Conservation (phyloP, 352 stramenopile species). For the Phytophthora colocasiae region DNA sequence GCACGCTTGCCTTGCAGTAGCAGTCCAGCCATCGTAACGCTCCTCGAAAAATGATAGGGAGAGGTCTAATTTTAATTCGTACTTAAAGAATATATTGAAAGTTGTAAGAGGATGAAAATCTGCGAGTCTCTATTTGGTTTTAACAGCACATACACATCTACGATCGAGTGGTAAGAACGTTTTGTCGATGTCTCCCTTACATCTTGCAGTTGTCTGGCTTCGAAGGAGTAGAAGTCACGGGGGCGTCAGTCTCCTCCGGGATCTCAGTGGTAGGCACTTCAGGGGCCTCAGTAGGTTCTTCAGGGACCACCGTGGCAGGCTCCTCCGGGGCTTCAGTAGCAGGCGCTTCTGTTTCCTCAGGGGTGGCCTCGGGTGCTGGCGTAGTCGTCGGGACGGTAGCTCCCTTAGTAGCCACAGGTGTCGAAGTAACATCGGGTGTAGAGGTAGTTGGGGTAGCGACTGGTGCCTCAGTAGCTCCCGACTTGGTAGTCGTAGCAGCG, state of each 20-base stretch:
- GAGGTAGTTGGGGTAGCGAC: not conserved
- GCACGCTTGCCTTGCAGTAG: constrained; percentile 72
- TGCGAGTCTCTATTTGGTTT: constrained; percentile 13
- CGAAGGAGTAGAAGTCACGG: not conserved
- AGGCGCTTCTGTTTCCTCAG: not conserved
- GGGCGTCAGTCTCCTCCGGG: not conserved
- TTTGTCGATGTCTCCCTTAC: not conserved
- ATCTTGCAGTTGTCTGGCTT: constrained; percentile 14
- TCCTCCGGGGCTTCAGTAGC: not conserved
- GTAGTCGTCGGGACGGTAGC: not conserved
- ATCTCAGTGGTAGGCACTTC: not conserved
- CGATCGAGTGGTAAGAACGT: not conserved
- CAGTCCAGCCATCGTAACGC: constrained; percentile 30
- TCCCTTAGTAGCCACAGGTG: constrained; percentile 1
- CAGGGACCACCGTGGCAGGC: not conserved
- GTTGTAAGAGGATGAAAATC: not conserved
- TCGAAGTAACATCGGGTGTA: constrained; percentile 2
- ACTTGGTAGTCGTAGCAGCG: not conserved
- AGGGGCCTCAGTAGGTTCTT: not conserved
- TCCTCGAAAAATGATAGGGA: constrained; percentile 1
- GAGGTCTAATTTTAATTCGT: constrained; percentile 4
- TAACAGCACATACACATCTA: too few relatives aligned
- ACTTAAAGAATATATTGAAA: not conserved
- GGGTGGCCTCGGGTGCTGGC: not conserved
- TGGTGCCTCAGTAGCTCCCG: constrained; percentile 3